Base-by-base conservation (phyloP, 78 protist genomes). In the Cavenderia fasciculata region DNA sequence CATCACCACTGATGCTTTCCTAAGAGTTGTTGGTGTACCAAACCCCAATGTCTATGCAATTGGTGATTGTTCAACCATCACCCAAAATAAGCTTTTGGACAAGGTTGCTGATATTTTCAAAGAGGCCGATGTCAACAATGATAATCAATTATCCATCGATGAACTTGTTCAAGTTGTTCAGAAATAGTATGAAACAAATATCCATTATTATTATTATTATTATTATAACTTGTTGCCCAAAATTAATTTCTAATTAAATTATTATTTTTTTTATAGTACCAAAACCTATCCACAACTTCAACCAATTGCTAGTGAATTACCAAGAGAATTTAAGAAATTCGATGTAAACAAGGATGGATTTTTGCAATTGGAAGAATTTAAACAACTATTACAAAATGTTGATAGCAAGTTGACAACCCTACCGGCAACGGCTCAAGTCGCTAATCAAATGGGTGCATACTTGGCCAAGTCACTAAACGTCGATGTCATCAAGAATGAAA, bases 21-120 rank as follows among this genome's bases (percentile, higher is more conserved):
- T 82, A 1, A 31, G 61, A 33, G 90, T 68, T 33, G 16, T 68
- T 19, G 90, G 90, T 54, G 38, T 82, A 2, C 56, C 66, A 25
- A 14, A 82, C 18, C 21, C 52, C 19, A 69, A 90, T 46, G 79
- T 92, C 18, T 95, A 73, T 51, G 95, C 97, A 0, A 23, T 86
- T 36, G 97, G 97, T 10, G 95, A 93, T 87, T 93, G 95, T 34
- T 57, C 94, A 21, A 79, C 93, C 0, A 66, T 93, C 5, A 61
- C 65, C 11, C 92, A 68, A 61, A 31, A 57, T 11, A 49, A 71
- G 21, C 49, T 93, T 5, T n/a, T 87, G 49, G 27, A 62, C 2
- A 54, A 66, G 16, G 40, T 93, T 6, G 0, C 4, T n/a, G 90
- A 88, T 19, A 27, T 93, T 44, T 93, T 93, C n/a, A 62, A 78